A percentile compares a stretch with the other conserved stretches of the same genome.
phyloP scores from a whole-genome alignment of 805 yeast genomes.

The Pichia manshurica region DNA sequence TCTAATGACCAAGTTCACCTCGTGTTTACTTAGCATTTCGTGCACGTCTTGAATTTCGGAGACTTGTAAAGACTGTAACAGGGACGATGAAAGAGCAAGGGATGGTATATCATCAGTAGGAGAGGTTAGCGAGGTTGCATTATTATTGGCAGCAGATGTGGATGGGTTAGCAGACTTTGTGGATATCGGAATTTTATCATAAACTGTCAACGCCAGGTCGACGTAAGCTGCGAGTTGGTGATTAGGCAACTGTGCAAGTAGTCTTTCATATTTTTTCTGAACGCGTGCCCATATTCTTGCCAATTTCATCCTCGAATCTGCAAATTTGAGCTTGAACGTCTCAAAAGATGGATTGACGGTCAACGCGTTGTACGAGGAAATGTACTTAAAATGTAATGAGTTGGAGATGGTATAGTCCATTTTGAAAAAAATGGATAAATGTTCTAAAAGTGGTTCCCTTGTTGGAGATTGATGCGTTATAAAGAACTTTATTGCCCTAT shows the following conservation, averaged over 20 bases:
- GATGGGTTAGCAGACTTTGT: conserved; percentile 19
- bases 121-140: neutral
- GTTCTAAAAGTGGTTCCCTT: conserved; percentile 63
- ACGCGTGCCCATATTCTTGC: conserved; percentile 61
- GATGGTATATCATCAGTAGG: conserved; percentile 29
- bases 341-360: conserved; percentile 60
- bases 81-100: conserved; percentile 23
- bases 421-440: conserved; percentile 57
- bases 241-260: conserved; percentile 36
- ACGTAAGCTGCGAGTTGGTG: conserved; percentile 41
- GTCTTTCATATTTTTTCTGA: conserved; percentile 42
- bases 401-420: conserved; percentile 72
- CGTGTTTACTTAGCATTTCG: conserved; percentile 35
- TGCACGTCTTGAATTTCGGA: conserved; percentile 40
- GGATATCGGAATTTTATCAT: conserved; percentile 57
- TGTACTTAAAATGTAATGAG: conserved; percentile 65
- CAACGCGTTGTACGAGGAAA: conserved; percentile 63
- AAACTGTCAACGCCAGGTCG: conserved; percentile 52
- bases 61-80: conserved; percentile 11
- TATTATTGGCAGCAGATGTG: neutral
- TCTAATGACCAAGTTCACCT: conserved; percentile 38
- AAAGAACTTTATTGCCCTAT: conserved; percentile 50
- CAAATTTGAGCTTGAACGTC: conserved; percentile 55
- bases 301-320: conserved; percentile 53
- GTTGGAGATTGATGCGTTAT: conserved; percentile 67